Evolutionary conservation across 345 rosid species (phyloP).

Genomic region (Hibiscus tridactylites): DNA sequence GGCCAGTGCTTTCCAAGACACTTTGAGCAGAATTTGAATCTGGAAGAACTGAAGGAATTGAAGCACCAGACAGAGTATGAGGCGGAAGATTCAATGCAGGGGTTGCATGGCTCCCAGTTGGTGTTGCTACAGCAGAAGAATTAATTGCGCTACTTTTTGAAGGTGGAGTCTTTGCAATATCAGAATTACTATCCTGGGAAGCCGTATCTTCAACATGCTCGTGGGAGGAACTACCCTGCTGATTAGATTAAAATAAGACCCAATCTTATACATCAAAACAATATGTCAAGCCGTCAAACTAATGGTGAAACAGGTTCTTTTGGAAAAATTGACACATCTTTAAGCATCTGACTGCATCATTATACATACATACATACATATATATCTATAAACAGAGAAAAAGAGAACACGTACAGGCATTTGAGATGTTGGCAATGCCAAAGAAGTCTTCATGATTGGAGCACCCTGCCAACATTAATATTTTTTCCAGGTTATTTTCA

Average conservation of each 20-base stretch:
- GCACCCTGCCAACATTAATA: conserved; percentile 48
- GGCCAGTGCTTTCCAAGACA: conserved; percentile 43
- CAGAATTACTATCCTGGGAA: conserved; percentile 63
- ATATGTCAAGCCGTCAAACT: not conserved
- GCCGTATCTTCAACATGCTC: conserved; percentile 69
- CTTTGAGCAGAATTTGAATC: conserved; percentile 43
- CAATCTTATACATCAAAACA: not conserved
- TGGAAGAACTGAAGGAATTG: conserved; percentile 41
- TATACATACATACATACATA: not conserved
- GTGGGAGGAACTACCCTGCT: conserved; percentile 41
- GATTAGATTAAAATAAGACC: conserved; percentile 22
- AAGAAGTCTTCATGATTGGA: conserved; percentile 66
- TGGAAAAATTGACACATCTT: not conserved
- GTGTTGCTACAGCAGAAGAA: conserved; percentile 56
- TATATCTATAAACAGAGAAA: not conserved
- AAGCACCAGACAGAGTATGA: conserved; percentile 36
- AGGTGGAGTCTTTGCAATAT: conserved; percentile 56
- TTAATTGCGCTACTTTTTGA: conserved; percentile 43
- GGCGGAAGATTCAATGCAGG: conserved; percentile 45
- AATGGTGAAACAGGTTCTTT: not conserved
- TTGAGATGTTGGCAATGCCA: conserved; percentile 56
- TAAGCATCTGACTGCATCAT: not conserved
- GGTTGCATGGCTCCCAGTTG: conserved; percentile 37
- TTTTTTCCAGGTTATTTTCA: not conserved
- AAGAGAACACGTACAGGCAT: conserved; percentile 36